Conservation (phyloP, 805 yeast genomes). For the Candida fluviatilis region DNA sequence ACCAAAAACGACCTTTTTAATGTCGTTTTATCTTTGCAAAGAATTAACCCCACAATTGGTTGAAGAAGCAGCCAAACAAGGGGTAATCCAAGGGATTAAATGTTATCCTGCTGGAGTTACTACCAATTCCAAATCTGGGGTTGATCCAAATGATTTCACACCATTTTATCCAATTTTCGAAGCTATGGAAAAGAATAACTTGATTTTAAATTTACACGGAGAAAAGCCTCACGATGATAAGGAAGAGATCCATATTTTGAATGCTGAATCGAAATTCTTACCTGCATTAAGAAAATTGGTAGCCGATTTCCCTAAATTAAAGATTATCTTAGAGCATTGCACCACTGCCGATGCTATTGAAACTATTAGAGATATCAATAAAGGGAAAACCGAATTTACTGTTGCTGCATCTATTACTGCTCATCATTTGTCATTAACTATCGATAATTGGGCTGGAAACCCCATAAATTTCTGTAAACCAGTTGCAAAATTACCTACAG, state of each 20-base stretch:
- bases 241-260: constrained; percentile 78
- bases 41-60: constrained; percentile 84
- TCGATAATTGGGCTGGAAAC: constrained; percentile 96
- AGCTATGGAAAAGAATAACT: constrained; percentile 74
- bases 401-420: constrained; percentile 96
- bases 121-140: constrained; percentile 91
- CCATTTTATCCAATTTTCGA: constrained; percentile 85
- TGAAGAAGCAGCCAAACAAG: constrained; percentile 65
- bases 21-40: constrained; percentile 81
- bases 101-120: constrained; percentile 99
- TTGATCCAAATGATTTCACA: constrained; percentile 87
- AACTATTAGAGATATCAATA: constrained; percentile 57
- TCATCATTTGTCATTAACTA: constrained; percentile 83
- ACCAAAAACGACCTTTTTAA: constrained; percentile 81
- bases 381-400: constrained; percentile 34
- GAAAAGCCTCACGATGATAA: constrained; percentile 70
- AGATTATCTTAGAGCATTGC: constrained; percentile 91
- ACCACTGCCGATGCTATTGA: constrained; percentile 87
- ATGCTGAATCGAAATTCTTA: constrained; percentile 88
- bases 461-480: constrained; percentile 96
- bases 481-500: constrained; percentile 89
- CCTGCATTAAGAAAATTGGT: constrained; percentile 85
- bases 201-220: constrained; percentile 90
- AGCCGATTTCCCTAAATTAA: constrained; percentile 75
- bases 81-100: constrained; percentile 81